Evolutionary conservation across 2,329 filamentous ascomycete genomes (phyloP).

Genomic region (Penicillium olsonii): DNA sequence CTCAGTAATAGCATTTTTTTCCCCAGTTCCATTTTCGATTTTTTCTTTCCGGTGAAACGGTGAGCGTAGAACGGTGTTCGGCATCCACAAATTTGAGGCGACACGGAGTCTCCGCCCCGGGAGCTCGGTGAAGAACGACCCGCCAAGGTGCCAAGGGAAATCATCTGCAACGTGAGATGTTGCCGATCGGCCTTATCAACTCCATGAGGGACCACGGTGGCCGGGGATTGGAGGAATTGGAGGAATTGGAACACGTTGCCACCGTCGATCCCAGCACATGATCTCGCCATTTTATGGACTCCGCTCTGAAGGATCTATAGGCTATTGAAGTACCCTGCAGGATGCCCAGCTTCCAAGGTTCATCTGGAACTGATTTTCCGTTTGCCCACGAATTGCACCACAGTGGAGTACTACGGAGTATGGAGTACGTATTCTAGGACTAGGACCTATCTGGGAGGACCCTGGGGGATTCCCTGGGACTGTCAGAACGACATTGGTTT

Average conservation of each 20-base stretch:
- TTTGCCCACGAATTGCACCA: too few relatives aligned
- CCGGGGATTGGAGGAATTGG: background rate
- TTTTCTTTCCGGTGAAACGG: background rate
- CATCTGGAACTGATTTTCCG: too few relatives aligned
- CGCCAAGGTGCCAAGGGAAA: constrained; percentile 20
- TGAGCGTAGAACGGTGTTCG: too few relatives aligned
- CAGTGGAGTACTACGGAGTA: too few relatives aligned
- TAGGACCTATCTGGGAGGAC: too few relatives aligned
- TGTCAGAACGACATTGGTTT: too few relatives aligned
- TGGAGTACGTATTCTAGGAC: too few relatives aligned
- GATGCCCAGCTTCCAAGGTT: too few relatives aligned
- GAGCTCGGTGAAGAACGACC: constrained; percentile 8
- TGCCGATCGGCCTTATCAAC: constrained; percentile 4
- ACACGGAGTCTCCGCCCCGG: background rate
- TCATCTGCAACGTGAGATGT: constrained; percentile 9
- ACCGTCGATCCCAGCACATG: background rate
- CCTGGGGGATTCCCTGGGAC: too few relatives aligned
- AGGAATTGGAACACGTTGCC: background rate
- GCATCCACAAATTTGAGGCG: background rate
- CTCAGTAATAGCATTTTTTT: constrained; percentile 15
- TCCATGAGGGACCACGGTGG: constrained; percentile 1
- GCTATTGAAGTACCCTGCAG: too few relatives aligned
- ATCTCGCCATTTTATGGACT: background rate
- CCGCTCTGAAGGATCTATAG: background rate
- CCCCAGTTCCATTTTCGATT: background rate